These are phyloP conservation scores for Lanmaoa rubissima DNA, from an alignment of 768 basidiomycete species.

Conservation along the genomic window DNA sequence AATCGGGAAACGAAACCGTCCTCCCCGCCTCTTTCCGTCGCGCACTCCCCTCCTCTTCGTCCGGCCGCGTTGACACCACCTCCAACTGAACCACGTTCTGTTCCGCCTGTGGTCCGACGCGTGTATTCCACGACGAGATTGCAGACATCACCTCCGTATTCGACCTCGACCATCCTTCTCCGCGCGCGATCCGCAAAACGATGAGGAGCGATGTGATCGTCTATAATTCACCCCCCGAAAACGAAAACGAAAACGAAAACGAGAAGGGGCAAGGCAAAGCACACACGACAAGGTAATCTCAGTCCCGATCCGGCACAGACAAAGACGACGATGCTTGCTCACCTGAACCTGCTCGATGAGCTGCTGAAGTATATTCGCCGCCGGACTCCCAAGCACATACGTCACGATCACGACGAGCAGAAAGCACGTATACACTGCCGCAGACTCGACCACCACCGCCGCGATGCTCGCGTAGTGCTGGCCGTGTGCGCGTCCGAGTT, in stretches of 20 bases:
- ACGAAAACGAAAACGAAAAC: too few species aligned
- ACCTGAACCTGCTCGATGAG: constrained; percentile 8
- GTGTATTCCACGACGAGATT: background rate
- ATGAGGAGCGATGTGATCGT: constrained; percentile 40
- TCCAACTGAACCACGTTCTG: background rate
- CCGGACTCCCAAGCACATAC: constrained; percentile 40
- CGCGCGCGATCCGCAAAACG: constrained; percentile 39
- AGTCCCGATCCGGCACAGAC: background rate
- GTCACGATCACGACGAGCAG: constrained; percentile 41
- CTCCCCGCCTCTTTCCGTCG: background rate
- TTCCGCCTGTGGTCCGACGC: background rate
- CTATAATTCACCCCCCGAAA: constrained; percentile 13
- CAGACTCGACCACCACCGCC: constrained; percentile 43
- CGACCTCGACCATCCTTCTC: constrained; percentile 30
- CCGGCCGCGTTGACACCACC: background rate
- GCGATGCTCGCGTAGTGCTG: constrained; percentile 37
- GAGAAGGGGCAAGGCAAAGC: background rate
- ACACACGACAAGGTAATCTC: background rate
- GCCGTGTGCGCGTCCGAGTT: constrained; percentile 36
- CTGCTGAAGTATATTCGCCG: constrained; percentile 39
- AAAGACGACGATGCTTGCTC: background rate
- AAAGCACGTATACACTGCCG: constrained; percentile 42
- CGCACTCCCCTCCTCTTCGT: background rate
- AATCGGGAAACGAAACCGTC: background rate
- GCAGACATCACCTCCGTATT: background rate